A percentile compares a stretch with the other conserved stretches of the same genome.
Evolutionary conservation across 306 rosid species (phyloP).

Genomic region (Sechiopsis laciniata): DNA sequence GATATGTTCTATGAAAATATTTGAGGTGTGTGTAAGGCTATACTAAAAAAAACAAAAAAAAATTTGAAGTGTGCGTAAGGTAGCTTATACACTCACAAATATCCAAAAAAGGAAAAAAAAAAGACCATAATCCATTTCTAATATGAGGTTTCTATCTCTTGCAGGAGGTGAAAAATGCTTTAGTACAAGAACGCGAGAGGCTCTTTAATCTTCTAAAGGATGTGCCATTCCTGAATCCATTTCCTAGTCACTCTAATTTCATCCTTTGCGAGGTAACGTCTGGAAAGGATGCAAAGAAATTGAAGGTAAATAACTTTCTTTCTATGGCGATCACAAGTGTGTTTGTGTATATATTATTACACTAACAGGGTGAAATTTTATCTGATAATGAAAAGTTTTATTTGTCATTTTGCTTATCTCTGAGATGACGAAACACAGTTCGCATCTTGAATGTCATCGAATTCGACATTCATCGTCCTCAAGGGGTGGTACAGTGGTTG

Average conservation of each 20-base stretch:
- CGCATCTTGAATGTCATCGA: not conserved
- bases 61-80: no score
- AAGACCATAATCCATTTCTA: conserved; percentile 24
- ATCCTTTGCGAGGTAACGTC: conserved; percentile 82
- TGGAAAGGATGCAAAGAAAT: conserved; percentile 78
- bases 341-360: no score
- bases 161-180: conserved; percentile 73
- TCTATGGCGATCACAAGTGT: not conserved
- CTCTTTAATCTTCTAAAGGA: conserved; percentile 59
- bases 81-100: no score
- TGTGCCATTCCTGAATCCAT: conserved; percentile 70
- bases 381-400: not conserved
- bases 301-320: conserved; percentile 54
- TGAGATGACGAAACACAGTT: not conserved
- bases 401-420: not conserved
- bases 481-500: no score
- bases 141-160: conserved; percentile 24
- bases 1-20: no score
- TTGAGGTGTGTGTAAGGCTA: no score
- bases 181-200: conserved; percentile 74
- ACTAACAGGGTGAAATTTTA: not conserved
- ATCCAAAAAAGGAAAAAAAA: not conserved
- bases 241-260: conserved; percentile 85
- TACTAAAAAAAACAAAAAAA: no score
- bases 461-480: not conserved